Base-by-base conservation (phyloP, 495 filamentous ascomycete species). In the Aspergillus carlsbadensis region DNA sequence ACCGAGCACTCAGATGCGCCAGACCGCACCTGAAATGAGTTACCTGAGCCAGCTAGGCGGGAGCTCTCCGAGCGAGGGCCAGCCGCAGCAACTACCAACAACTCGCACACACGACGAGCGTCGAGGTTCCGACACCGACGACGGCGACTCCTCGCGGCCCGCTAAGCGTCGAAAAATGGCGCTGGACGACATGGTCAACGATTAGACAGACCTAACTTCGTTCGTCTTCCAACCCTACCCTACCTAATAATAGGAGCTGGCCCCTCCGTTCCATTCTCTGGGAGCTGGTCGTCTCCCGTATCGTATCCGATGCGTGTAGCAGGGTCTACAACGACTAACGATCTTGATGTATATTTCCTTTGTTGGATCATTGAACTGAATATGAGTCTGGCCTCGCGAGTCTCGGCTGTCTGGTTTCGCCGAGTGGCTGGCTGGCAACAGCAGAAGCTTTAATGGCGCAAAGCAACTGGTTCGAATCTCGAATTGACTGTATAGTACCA, bases 101-200 rank as follows among this genome's bases (percentile, higher is more conserved):
- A 35, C 52, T 3, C 35, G 54, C 6, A 40, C 41, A 11, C 63
- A 64, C 5, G 31, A 60, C 18, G 65, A 65, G 1, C 63, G 57
- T 13, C 44, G 60, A 1, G 56, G 24, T 1, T 57, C 61, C 17
- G 68, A 71, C 29, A 40, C 59, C 3, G 64, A 74, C n/a, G 24
- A 41, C 10, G 52, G 61, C 1, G 71, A 74, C 20, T 51, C 59
- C 17, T 54, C 58, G 82, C 69, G 90, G 81, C 44, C 91, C 78
- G 13, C 90, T 83, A 62, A 91, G 81, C 65, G 95, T 77, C 74
- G 79, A 85, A 60, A 87, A 78, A 65, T 87, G 91, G 59, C 75
- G 13, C 46, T 78, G 47, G 71, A 78, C 53, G 74, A 78, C 41
- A 78, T 78, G 66, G 75, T 78, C 14, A 78, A 78, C 40, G 74